phyloP scores from a whole-genome alignment of 73 alveolate genomes.

The Stentor roeselii region DNA sequence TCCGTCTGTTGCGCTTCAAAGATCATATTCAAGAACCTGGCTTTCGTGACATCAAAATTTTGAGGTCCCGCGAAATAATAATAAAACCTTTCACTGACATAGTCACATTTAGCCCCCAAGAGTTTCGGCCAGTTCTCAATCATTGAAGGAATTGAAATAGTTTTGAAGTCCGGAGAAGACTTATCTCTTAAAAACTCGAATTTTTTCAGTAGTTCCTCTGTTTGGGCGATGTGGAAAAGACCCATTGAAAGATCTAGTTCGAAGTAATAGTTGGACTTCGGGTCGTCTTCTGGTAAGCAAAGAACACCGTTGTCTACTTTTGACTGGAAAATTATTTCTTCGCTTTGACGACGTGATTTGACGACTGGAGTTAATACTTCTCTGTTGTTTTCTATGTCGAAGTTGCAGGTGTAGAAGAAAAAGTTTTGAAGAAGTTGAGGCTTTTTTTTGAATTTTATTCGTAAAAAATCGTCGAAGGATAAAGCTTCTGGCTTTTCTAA shows the following conservation, averaged over 20 bases:
- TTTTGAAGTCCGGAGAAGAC: neutral
- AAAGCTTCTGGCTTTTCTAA: constrained; percentile 23
- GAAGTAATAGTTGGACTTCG: neutral
- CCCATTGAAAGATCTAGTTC: constrained; percentile 18
- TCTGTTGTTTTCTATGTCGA: neutral
- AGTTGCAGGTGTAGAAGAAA: neutral
- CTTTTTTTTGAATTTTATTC: constrained; percentile 2
- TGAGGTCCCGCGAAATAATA: constrained; percentile 4
- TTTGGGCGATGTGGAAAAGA: neutral
- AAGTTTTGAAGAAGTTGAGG: neutral
- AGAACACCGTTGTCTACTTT: neutral
- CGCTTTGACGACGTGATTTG: neutral
- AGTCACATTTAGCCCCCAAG: constrained; percentile 24
- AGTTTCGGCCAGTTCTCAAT: constrained; percentile 8
- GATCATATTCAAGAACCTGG: neutral
- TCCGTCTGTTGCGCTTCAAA: neutral
- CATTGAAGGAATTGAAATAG: neutral
- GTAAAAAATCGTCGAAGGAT: neutral
- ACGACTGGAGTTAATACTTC: neutral
- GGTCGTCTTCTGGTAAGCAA: neutral
- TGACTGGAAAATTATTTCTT: neutral
- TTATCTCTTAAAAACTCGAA: neutral
- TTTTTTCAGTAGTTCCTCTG: neutral
- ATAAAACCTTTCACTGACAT: neutral
- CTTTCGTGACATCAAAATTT: constrained; percentile 9